A percentile compares a stretch with the other conserved stretches of the same genome.
Conservation (phyloP, 176 grass and related monocot species). For the Lolium perenne region DNA sequence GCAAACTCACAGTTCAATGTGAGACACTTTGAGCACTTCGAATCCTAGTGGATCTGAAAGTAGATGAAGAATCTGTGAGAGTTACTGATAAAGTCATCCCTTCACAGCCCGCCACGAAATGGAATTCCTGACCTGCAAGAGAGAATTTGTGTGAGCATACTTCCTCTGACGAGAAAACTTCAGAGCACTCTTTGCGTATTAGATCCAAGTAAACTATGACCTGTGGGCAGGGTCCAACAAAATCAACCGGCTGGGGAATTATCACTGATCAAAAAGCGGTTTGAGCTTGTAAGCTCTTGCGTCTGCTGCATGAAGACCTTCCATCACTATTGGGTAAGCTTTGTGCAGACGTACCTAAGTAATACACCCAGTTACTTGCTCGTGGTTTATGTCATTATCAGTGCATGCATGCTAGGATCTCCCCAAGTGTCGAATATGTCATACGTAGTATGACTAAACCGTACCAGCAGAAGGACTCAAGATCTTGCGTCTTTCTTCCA, state of each 20-base stretch:
- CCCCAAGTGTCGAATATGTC: too few species aligned
- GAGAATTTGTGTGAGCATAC: constrained; percentile 74
- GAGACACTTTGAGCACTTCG: not conserved
- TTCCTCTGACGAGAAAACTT: constrained; percentile 62
- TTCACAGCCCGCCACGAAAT: constrained; percentile 69
- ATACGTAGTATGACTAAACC: too few species aligned
- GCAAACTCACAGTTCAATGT: not conserved
- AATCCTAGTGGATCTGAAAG: not conserved
- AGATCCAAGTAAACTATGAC: constrained; percentile 86
- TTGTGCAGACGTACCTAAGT: too few species aligned
- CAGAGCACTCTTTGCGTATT: constrained; percentile 69
- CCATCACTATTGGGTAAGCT: too few species aligned
- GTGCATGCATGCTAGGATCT: too few species aligned
- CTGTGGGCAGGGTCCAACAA: constrained; percentile 74
- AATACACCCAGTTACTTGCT: too few species aligned
- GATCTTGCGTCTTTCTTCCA: too few species aligned
- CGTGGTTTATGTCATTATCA: too few species aligned
- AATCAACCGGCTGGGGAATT: constrained; percentile 57
- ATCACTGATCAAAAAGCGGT: too few species aligned
- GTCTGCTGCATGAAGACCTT: too few species aligned
- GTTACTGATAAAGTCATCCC: too few species aligned
- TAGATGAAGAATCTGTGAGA: not conserved
- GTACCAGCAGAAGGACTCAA: too few species aligned
- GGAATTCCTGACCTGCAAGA: constrained; percentile 69
- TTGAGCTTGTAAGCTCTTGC: not conserved